Percentiles rank a stretch among this genome's conserved stretches.
phyloP scores from a whole-genome alignment of 345 rosid genomes.

The Dipteronia sinensis region DNA sequence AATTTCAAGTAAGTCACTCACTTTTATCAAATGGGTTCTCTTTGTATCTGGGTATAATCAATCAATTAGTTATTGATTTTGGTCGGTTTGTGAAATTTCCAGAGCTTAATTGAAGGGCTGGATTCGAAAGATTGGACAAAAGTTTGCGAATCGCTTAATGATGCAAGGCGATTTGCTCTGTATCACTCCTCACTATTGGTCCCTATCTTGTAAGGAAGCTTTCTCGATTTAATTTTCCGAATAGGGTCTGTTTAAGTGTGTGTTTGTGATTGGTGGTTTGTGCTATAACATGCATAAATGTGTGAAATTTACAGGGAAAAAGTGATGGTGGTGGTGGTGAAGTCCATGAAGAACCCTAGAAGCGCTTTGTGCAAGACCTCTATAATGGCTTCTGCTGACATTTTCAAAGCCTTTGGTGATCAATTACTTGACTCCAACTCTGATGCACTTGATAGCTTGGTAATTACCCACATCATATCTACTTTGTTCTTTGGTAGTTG shows the following conservation, averaged over 20 bases:
- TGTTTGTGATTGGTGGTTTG: neutral
- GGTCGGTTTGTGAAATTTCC: neutral
- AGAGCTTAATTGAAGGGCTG: conserved; percentile 64
- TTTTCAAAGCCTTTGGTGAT: conserved; percentile 69
- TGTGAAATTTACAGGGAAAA: conserved; percentile 53
- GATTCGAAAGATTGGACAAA: conserved; percentile 78
- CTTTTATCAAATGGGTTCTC: neutral
- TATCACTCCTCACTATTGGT: conserved; percentile 64
- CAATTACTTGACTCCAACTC: conserved; percentile 48
- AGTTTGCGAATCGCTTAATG: conserved; percentile 70
- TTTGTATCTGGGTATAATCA: neutral
- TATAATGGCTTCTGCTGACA: conserved; percentile 82
- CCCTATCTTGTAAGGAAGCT: conserved; percentile 51
- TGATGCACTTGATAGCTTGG: conserved; percentile 71
- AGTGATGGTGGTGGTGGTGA: conserved; percentile 63
- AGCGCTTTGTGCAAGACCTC: conserved; percentile 94
- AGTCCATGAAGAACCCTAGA: conserved; percentile 90
- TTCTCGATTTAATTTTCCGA: neutral
- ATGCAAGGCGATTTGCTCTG: conserved; percentile 61
- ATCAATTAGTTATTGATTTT: neutral
- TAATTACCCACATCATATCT: conserved; percentile 15
- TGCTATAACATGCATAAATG: neutral
- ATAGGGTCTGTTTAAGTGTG: neutral
- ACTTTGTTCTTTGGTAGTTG: neutral
- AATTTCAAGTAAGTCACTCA: conserved; percentile 46